phyloP scores from a whole-genome alignment of 1,284 basidiomycete species.

The Ceratobasidium sp. region DNA sequence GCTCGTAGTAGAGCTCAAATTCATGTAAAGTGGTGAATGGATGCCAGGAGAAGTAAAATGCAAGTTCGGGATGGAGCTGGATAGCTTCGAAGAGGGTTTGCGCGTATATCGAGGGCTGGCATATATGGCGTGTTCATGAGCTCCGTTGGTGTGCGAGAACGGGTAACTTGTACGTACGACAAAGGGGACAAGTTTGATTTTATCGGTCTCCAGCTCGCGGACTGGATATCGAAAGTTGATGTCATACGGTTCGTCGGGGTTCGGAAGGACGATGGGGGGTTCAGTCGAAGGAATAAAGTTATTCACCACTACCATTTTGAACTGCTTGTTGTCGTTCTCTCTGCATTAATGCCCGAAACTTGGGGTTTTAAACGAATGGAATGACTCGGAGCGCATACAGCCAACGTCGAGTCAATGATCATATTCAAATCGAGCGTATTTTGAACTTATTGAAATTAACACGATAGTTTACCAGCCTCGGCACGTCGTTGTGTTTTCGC shows the following conservation, averaged over 20 bases:
- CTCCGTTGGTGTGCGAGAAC: background rate
- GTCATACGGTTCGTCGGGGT: slow-evolving; percentile 38
- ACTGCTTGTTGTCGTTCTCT: background rate
- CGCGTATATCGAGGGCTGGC: slow-evolving; percentile 47
- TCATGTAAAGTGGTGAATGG: slow-evolving; percentile 38
- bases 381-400: background rate
- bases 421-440: slow-evolving; percentile 8
- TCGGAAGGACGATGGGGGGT: slow-evolving; percentile 6
- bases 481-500: slow-evolving; percentile 8
- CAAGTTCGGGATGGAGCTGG: slow-evolving; percentile 42
- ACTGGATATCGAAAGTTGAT: slow-evolving; percentile 48
- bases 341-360: background rate
- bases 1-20: slow-evolving; percentile 39
- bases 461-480: slow-evolving; percentile 8
- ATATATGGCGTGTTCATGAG: slow-evolving; percentile 4
- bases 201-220: slow-evolving; percentile 47
- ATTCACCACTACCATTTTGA: slow-evolving; percentile 18
- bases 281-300: slow-evolving; percentile 19
- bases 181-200: slow-evolving; percentile 49
- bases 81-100: slow-evolving; percentile 36
- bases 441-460: slow-evolving; percentile 18
- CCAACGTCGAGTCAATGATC: background rate
- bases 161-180: slow-evolving; percentile 43
- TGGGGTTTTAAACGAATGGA: too few species aligned
- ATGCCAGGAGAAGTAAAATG: slow-evolving; percentile 46